phyloP scores from a whole-genome alignment of 2,329 filamentous ascomycete genomes.

The Nemania abortiva region DNA sequence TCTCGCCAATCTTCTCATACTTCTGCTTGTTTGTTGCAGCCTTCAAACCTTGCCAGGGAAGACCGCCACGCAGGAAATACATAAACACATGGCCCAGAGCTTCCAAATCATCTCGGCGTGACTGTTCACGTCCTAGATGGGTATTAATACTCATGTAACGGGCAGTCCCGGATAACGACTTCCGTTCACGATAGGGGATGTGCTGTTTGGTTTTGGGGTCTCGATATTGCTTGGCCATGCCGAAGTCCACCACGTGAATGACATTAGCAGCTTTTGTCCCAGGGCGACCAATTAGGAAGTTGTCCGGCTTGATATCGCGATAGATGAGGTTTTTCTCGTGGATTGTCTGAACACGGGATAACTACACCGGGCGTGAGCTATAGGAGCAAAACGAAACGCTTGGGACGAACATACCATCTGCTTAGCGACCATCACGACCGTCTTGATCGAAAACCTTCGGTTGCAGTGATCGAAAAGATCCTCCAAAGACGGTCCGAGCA shows the following conservation, averaged over 20 bases:
- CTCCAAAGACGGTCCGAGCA: slow-evolving; percentile 93
- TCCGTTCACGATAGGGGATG: slow-evolving; percentile 96
- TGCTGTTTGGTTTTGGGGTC: slow-evolving; percentile 99
- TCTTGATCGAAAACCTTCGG: slow-evolving; percentile 94
- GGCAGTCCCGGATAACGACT: slow-evolving; percentile 95
- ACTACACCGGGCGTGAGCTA: slow-evolving; percentile 58
- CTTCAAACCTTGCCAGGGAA: slow-evolving; percentile 80
- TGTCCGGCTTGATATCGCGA: slow-evolving; percentile 99
- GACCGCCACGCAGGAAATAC: slow-evolving; percentile 78
- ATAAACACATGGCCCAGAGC: slow-evolving; percentile 82
- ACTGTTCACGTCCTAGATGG: slow-evolving; percentile 95
- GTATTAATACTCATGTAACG: slow-evolving; percentile 99
- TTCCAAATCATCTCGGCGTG: slow-evolving; percentile 93
- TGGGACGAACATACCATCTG: slow-evolving; percentile 80
- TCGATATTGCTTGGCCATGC: slow-evolving; percentile 99
- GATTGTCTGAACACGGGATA: slow-evolving; percentile 91
- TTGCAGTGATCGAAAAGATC: slow-evolving; percentile 98
- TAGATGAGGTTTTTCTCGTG: slow-evolving; percentile 99
- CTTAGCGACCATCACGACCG: slow-evolving; percentile 98
- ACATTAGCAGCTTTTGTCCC: slow-evolving; percentile 96
- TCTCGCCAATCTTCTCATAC: slow-evolving; percentile 99
- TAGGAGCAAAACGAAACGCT: neutral
- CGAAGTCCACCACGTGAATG: slow-evolving; percentile 98
- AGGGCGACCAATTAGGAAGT: slow-evolving; percentile 95
- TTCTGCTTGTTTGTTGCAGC: slow-evolving; percentile 91